Evolutionary conservation across 2,329 filamentous ascomycete genomes (phyloP), one percentile per base, ranked within the genome.

Genomic region (Aurifilum marmelostoma): DNA sequence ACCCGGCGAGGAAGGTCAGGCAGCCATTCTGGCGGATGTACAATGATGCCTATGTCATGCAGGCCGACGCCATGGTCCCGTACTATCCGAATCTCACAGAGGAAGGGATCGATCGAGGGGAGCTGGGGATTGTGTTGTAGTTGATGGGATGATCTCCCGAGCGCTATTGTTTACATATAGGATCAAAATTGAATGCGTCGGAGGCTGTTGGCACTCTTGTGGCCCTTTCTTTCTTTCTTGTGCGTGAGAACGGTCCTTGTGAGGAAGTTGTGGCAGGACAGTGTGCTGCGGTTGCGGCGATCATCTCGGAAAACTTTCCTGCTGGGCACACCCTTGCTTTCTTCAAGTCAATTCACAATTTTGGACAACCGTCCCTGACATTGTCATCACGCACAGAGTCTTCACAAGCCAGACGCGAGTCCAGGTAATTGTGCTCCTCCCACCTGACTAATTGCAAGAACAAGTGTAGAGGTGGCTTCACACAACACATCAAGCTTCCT

Each of bases 21-120:
- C 91, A 89, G 72, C 96, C 97, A 27, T 99, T 98, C 82, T 99
- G 96, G 95, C 87, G 96, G 69, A 83, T 99, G 58, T 97, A 97
- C 83, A 99, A 99, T 76, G 94, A 97, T 79, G 93, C 94, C 3
- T 99, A 99, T 77, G 95, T 98, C 62, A 93, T 97, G 77, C 90
- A 88, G 41, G 95, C 95, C 24, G 96, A 99, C 80, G 89, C 93
- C 37, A 97, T 99, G 89, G 92, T 99, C 67, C 97, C 96, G 2
- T 97, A 97, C 77, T 99, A 97, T 78, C 96, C 95, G 1, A 91
- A 91, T 73, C 81, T 97, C 72, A 91, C 92, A 67, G 93, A 96
- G 71, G 92, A 96, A 73, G 89, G 89, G 69, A 83, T 95, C 75
- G 89, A 92, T 75, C 86, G 94, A 76, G 88, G 91, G 56, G 94